Base-by-base conservation (phyloP, 495 filamentous ascomycete species). In the Extremus antarcticus region DNA sequence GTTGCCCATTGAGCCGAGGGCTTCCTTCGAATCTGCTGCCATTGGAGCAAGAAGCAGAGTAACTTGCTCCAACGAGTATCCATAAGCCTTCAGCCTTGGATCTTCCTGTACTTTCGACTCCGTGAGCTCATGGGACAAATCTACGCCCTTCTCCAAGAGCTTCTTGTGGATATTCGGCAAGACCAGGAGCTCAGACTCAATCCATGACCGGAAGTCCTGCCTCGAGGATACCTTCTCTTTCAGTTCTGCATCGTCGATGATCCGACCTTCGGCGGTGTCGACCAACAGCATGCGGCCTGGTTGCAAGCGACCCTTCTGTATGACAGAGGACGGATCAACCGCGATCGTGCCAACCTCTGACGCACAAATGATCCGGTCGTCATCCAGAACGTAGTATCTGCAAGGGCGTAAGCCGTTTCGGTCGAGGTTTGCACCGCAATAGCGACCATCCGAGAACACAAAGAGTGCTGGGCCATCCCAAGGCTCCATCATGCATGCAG, bases 1-100 rank as follows among this genome's bases (percentile, higher is more conserved):
- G 68, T 99, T 99, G 62, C 92, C 92, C 92, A 99, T 99, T 53
- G 92, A 99, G 32, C 92, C 92, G 24, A 99, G 78, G n/a, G 92
- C 94, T 71, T 99, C 92, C 74, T 99, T 99, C 47, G 95, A 94
- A 61, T 99, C 92, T 24, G 91, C 90, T 54, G 90, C 92, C 92
- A 99, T 99, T 9, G 92, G 92, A 20, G 85, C 94, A 24, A 99
- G 79, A 10, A 99, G 75, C 68, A 99, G 72, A 69, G 85, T 94
- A 67, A 99, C 87, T 68, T 99, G 92, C 71, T 99, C 92, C 57
- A 95, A 88, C 25, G 92, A 94, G 67, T 97, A 99, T 15, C 94
- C 94, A 63, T 94, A 97, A 9, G 90, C 87, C 56, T 83, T 83
- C 47, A 99, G 73, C 29, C 90, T 76, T 21, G 83, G 80, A 65